Evolutionary conservation across 108 stramenopile genomes (phyloP), one percentile per base, ranked within the genome.

Genomic region (Nitzschia palea): DNA sequence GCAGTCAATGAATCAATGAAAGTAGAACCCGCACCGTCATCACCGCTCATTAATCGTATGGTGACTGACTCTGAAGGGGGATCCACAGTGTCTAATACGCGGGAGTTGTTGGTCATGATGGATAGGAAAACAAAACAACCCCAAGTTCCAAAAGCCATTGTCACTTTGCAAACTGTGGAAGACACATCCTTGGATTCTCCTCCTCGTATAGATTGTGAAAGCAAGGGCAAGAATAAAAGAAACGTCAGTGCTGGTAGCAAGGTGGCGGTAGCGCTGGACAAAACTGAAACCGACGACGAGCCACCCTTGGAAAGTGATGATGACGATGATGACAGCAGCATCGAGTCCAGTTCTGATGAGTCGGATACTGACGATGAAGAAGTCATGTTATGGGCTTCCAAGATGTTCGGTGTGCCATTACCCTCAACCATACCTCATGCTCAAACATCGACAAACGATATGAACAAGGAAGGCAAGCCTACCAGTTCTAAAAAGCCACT

Each of bases 291-390:
- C 12, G 55, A 42, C 15, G 32, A 52, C 27, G 66, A 67, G 14
- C 42, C 54, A 8, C 32, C 32, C 3, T 42, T 34, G 35, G 37
- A 61, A 22, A 56, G 55, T 18, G 47, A 48, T 20, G 4, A 18
- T 48, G 47, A 48, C 4, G 47, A 48, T n/a, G 47, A 22, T 17
- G 37, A 18, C 18, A 47, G 34, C 51, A 32, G 29, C 29, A 50
- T 52, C 26, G 23, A 28, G 28, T 70, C 59, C 20, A 33, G 31
- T 18, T 52, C 56, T 20, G 55, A 31, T 10, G 76, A 80, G 22
- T 75, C 74, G 1, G 79, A 76, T 35, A 67, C 65, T n/a, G 79
- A 80, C 32, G 74, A 80, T 10, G 65, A 80, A 33, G 79, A 76
- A 42, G 59, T 76, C 23, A 44, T 74, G 37, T 18, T 54, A 23